These are phyloP conservation scores for Magnaporthales sp. DNA, from an alignment of 2,329 filamentous ascomycete species.

Conservation along the genomic window DNA sequence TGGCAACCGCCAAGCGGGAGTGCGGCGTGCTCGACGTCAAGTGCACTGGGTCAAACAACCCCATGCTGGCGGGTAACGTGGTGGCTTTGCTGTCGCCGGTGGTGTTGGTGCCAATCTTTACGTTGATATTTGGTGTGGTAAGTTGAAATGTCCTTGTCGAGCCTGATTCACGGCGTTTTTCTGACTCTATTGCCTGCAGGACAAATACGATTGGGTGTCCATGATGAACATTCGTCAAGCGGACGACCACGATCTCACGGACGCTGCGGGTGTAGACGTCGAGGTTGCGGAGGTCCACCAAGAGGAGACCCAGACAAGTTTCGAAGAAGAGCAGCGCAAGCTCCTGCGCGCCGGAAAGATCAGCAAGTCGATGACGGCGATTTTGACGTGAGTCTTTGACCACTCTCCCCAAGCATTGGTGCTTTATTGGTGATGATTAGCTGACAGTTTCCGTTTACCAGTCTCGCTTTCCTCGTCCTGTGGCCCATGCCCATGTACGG, in stretches of 20 bases:
- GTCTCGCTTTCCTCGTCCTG: conserved; percentile 61
- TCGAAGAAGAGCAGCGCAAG: neutral
- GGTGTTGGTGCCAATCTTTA: conserved; percentile 66
- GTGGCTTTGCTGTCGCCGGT: conserved; percentile 70
- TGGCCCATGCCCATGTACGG: conserved; percentile 95
- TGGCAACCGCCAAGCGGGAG: conserved; percentile 63
- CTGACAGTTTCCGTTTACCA: neutral
- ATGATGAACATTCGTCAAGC: conserved; percentile 74
- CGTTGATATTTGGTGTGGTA: conserved; percentile 48
- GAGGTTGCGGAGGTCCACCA: neutral
- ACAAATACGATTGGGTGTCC: conserved; percentile 78
- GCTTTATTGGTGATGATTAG: too few relatives aligned
- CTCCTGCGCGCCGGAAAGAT: neutral
- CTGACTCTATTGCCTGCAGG: conserved; percentile 16
- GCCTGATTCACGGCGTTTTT: too few relatives aligned
- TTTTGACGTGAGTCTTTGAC: conserved; percentile 30
- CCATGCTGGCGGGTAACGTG: conserved; percentile 84
- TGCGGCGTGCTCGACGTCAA: conserved; percentile 60
- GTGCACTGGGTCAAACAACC: conserved; percentile 75
- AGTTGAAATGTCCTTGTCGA: neutral
- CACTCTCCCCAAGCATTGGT: too few relatives aligned
- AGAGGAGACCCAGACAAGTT: neutral
- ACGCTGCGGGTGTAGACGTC: conserved; percentile 1
- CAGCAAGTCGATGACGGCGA: neutral
- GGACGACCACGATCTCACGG: conserved; percentile 49